phyloP scores from a whole-genome alignment of 495 filamentous ascomycete species.

The Acidomyces sp. region DNA sequence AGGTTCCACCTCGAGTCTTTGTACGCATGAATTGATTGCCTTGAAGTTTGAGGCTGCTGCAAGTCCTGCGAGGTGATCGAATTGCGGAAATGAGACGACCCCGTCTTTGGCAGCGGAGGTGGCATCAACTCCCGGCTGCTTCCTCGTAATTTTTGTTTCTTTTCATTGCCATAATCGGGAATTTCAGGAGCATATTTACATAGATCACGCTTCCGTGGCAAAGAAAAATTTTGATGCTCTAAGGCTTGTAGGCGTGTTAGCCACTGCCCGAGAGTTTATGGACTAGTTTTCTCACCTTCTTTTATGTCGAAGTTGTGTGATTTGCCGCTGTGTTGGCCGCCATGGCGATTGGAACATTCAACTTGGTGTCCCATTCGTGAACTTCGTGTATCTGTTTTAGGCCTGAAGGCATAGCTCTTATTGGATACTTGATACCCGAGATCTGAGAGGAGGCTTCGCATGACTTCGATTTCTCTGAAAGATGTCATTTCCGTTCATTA shows the following conservation, averaged over 20 bases:
- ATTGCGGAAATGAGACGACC: not conserved
- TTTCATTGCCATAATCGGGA: constrained; percentile 1
- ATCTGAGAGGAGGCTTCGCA: constrained; percentile 19
- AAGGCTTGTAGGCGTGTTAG: not conserved
- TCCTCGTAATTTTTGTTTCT: not conserved
- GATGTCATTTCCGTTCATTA: constrained; percentile 1
- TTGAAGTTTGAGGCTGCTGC: not conserved
- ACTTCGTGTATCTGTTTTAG: constrained; percentile 1
- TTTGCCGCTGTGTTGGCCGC: not conserved
- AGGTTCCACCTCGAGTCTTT: not conserved
- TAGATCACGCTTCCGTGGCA: constrained; percentile 17
- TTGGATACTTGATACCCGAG: constrained; percentile 23
- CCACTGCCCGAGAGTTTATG: not conserved
- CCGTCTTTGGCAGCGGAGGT: constrained; percentile 18
- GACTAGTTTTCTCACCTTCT: not conserved
- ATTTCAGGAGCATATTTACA: constrained; percentile 3
- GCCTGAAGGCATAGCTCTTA: constrained; percentile 15
- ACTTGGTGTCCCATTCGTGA: constrained; percentile 5
- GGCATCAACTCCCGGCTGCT: constrained; percentile 26
- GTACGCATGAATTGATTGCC: not conserved
- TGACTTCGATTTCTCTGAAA: constrained; percentile 22
- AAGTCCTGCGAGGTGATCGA: not conserved
- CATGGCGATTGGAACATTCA: not conserved
- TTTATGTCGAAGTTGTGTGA: not conserved
- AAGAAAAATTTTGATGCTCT: constrained; percentile 4